Percentiles rank a stretch among this genome's conserved stretches.
phyloP scores from a whole-genome alignment of 192 early-diverging fungal genomes.

The Coemansia sp. region DNA sequence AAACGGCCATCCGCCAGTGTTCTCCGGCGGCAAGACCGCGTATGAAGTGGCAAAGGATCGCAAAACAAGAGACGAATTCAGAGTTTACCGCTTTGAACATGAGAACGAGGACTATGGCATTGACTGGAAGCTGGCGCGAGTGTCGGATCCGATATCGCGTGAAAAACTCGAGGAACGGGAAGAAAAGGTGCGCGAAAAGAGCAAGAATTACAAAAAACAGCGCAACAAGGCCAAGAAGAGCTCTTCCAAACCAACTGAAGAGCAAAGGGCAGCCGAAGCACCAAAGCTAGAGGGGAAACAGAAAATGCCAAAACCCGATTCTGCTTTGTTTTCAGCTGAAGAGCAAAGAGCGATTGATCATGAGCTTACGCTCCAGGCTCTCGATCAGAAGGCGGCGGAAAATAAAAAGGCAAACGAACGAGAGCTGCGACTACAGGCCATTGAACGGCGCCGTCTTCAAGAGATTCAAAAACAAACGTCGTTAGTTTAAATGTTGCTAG shows the following conservation, averaged over 20 bases:
- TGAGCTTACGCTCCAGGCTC: constrained; percentile 36
- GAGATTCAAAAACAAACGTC: background rate
- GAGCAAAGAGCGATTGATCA: constrained; percentile 29
- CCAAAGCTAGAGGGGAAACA: background rate
- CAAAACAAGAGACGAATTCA: constrained; percentile 26
- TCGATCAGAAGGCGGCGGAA: constrained; percentile 19
- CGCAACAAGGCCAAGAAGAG: constrained; percentile 11
- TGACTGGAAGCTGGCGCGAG: constrained; percentile 42
- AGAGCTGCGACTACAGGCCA: constrained; percentile 41
- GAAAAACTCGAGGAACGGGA: constrained; percentile 26
- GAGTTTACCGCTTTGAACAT: constrained; percentile 34
- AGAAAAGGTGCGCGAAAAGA: constrained; percentile 19
- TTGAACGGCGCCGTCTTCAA: constrained; percentile 24
- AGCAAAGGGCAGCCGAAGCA: background rate
- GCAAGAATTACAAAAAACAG: constrained; percentile 11
- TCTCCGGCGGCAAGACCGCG: constrained; percentile 30
- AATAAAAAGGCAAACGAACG: background rate
- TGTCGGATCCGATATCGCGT: constrained; percentile 30
- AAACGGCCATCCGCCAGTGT: constrained; percentile 34
- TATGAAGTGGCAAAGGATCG: constrained; percentile 38
- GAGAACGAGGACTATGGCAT: constrained; percentile 30
- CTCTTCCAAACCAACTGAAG: no score
- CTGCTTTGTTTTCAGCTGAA: background rate
- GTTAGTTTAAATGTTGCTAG: background rate
- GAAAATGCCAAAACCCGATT: background rate